These are phyloP conservation scores for Aspergillus sp. DNA, from an alignment of 2,329 filamentous ascomycete genomes.

Conservation along the genomic window DNA sequence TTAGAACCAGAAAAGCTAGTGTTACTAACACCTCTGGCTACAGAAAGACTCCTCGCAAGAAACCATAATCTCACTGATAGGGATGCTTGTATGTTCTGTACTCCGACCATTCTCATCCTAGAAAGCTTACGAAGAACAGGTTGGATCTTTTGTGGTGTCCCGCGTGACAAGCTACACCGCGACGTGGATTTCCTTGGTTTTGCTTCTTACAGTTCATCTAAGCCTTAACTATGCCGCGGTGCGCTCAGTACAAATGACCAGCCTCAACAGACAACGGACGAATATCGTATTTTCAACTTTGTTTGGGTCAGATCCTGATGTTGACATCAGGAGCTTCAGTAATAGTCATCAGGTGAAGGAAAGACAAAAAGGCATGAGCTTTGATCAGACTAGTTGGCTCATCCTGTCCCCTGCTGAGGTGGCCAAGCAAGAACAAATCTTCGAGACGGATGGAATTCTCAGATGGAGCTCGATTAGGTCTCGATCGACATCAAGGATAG, in stretches of 20 bases:
- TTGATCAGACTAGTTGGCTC: conserved; percentile 8
- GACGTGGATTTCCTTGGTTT: conserved; percentile 72
- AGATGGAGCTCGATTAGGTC: conserved; percentile 42
- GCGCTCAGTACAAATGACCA: conserved; percentile 76
- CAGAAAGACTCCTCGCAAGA: conserved; percentile 91
- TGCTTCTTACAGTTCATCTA: conserved; percentile 74
- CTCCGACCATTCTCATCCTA: neutral
- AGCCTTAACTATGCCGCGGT: conserved; percentile 86
- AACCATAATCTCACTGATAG: conserved; percentile 83
- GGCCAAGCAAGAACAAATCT: conserved; percentile 57
- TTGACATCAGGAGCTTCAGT: neutral
- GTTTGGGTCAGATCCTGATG: conserved; percentile 34
- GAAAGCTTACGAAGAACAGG: conserved; percentile 36
- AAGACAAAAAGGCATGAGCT: neutral
- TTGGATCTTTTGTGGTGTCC: conserved; percentile 78
- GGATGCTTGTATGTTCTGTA: conserved; percentile 64
- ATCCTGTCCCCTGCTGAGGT: conserved; percentile 64
- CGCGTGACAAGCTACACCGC: conserved; percentile 67
- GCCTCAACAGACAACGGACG: conserved; percentile 81
- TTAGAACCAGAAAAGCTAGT: neutral
- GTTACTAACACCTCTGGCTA: conserved; percentile 8
- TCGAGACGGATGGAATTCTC: conserved; percentile 67
- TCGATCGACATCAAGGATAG: conserved; percentile 35
- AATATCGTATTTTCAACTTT: conserved; percentile 70
- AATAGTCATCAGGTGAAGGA: neutral